These are phyloP conservation scores for Ulota crispa DNA, from an alignment of 225 moss, liverwort and hornwort species.

Conservation along the genomic window DNA sequence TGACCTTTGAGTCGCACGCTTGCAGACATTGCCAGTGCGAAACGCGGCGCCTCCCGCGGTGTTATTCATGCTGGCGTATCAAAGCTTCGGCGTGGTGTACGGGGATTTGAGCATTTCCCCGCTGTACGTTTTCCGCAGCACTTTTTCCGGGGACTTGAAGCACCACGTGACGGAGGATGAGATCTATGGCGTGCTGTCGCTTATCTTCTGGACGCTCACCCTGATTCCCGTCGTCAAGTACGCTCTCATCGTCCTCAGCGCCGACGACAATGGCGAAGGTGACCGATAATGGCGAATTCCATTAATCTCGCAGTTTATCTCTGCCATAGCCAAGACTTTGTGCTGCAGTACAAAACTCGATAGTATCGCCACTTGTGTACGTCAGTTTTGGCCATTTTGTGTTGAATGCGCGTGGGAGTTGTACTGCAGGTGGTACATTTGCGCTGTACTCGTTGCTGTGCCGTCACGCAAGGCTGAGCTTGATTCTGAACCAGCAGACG, in stretches of 20 bases:
- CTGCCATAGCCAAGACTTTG: neutral
- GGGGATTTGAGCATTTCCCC: slow-evolving; percentile 70
- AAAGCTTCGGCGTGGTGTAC: slow-evolving; percentile 88
- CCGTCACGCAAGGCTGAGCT: slow-evolving; percentile 70
- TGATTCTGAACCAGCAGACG: slow-evolving; percentile 74
- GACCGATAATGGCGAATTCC: neutral
- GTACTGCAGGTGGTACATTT: slow-evolving; percentile 70
- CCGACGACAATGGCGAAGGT: slow-evolving; percentile 95
- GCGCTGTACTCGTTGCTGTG: slow-evolving; percentile 85
- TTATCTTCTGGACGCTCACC: slow-evolving; percentile 84
- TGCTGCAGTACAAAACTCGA: neutral
- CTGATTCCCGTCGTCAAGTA: slow-evolving; percentile 78
- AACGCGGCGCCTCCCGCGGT: neutral
- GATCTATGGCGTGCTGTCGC: slow-evolving; percentile 65
- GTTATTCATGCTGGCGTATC: slow-evolving; percentile 59
- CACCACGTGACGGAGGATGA: slow-evolving; percentile 46
- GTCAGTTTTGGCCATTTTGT: too few species aligned
- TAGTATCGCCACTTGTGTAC: neutral
- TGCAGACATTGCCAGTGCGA: neutral
- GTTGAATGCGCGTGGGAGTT: too few species aligned
- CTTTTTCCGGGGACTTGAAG: slow-evolving; percentile 53
- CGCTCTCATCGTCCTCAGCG: slow-evolving; percentile 68
- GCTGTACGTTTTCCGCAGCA: slow-evolving; percentile 59
- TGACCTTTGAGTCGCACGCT: neutral
- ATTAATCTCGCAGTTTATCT: too few species aligned